These are phyloP conservation scores for Scleroderma citrinum DNA, from an alignment of 768 basidiomycete species.

Conservation along the genomic window DNA sequence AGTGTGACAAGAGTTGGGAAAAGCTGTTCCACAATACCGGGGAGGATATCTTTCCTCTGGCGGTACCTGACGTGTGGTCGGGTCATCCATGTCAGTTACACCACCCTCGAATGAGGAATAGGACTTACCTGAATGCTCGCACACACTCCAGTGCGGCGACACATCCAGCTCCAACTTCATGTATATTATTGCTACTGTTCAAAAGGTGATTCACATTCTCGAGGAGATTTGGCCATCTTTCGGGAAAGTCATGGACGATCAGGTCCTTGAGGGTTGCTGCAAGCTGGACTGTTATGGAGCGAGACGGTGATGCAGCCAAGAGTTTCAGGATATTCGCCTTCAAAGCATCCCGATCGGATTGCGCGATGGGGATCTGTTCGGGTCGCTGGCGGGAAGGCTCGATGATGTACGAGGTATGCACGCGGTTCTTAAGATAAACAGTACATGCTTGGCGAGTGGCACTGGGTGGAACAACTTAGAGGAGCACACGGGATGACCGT, in stretches of 20 bases:
- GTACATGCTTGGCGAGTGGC: conserved; percentile 80
- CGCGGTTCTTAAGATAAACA: conserved; percentile 89
- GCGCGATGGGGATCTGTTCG: conserved; percentile 57
- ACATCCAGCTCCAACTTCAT: conserved; percentile 77
- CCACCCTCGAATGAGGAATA: no score
- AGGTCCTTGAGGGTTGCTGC: conserved; percentile 68
- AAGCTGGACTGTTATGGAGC: conserved; percentile 70
- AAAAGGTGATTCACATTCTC: conserved; percentile 62
- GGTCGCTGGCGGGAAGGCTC: conserved; percentile 41
- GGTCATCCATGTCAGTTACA: conserved; percentile 31
- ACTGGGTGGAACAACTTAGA: conserved; percentile 32
- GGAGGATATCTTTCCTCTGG: conserved; percentile 54
- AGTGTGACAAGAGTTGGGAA: conserved; percentile 77
- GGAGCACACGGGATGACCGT: neutral
- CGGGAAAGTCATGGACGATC: conserved; percentile 73
- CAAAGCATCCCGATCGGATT: conserved; percentile 69
- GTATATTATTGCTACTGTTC: conserved; percentile 54
- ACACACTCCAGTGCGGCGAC: conserved; percentile 73
- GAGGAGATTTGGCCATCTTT: conserved; percentile 66
- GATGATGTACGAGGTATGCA: conserved; percentile 58
- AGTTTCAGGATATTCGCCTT: conserved; percentile 62
- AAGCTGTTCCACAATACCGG: conserved; percentile 50
- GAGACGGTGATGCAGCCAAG: conserved; percentile 60
- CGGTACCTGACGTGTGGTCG: conserved; percentile 48
- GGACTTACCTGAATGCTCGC: conserved; percentile 41